Evolutionary conservation across 768 basidiomycete genomes (phyloP).

Genomic region (Boletus rubropictus): DNA sequence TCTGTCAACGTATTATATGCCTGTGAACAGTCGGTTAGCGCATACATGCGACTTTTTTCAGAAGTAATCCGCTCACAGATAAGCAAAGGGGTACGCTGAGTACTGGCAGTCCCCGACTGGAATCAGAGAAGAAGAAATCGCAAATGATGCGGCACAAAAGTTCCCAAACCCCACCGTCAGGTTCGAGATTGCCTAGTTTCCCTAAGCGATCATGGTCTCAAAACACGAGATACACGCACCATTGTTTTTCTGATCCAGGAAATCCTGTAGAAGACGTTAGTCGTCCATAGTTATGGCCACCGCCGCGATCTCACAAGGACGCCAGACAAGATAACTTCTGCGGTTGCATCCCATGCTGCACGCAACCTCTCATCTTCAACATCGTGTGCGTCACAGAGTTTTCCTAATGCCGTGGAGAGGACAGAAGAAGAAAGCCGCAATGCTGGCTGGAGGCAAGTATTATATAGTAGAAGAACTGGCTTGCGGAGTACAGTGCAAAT

Average conservation of each 20-base stretch:
- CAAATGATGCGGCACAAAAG: slow-evolving; percentile 30
- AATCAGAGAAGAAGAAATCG: slow-evolving; percentile 34
- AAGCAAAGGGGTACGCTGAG: slow-evolving; percentile 24
- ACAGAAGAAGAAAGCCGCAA: slow-evolving; percentile 39
- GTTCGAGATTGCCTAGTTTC: slow-evolving; percentile 12
- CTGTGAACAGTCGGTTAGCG: slow-evolving; percentile 32
- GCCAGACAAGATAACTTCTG: slow-evolving; percentile 47
- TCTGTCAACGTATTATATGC: slow-evolving; percentile 51
- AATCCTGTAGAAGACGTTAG: slow-evolving; percentile 21
- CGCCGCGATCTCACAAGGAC: slow-evolving; percentile 35
- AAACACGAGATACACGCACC: slow-evolving; percentile 12
- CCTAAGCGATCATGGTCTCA: neutral
- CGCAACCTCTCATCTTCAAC: slow-evolving; percentile 17
- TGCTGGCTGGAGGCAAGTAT: slow-evolving; percentile 32
- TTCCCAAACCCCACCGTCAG: slow-evolving; percentile 25
- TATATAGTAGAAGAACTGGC: slow-evolving; percentile 42
- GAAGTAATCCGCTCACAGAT: slow-evolving; percentile 18
- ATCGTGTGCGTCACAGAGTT: slow-evolving; percentile 28
- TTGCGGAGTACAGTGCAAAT: slow-evolving; percentile 39
- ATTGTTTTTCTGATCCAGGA: slow-evolving; percentile 17
- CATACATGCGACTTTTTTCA: slow-evolving; percentile 26
- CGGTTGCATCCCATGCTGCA: slow-evolving; percentile 41
- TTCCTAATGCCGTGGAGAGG: slow-evolving; percentile 38
- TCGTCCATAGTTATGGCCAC: neutral
- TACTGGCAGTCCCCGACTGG: slow-evolving; percentile 10